These are phyloP conservation scores for Phytophthora fragariaefolia DNA, from an alignment of 352 stramenopile genomes.

Conservation along the genomic window DNA sequence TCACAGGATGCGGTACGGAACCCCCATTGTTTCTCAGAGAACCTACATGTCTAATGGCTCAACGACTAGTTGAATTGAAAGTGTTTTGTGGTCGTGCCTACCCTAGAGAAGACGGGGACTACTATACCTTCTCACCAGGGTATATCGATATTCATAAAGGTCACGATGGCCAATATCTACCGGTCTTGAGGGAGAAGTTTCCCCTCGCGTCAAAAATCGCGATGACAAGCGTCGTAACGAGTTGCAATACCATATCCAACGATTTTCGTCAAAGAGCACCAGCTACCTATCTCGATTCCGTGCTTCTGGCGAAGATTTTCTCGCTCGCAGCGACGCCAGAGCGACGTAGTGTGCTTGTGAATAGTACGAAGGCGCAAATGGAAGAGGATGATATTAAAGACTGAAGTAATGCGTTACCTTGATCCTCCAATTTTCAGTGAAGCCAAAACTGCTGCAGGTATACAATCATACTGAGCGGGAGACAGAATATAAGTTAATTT, in stretches of 20 bases:
- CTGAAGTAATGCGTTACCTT: too few species aligned
- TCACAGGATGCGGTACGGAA: not conserved
- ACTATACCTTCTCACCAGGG: not conserved
- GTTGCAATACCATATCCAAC: not conserved
- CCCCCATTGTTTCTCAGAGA: slow-evolving; percentile 6
- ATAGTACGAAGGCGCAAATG: not conserved
- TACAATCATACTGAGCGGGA: too few species aligned
- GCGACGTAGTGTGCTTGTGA: not conserved
- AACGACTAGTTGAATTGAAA: slow-evolving; percentile 3
- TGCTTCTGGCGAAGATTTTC: not conserved
- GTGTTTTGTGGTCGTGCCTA: not conserved
- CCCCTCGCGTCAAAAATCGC: not conserved
- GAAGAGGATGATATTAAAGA: not conserved
- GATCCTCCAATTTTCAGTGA: too few species aligned
- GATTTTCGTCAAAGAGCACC: not conserved
- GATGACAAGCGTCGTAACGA: slow-evolving; percentile 5
- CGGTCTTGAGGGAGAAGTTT: slow-evolving; percentile 9
- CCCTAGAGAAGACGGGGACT: not conserved
- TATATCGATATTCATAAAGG: not conserved
- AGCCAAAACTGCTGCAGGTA: too few species aligned
- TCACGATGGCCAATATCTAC: slow-evolving; percentile 1
- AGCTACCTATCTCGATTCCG: not conserved
- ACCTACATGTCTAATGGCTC: slow-evolving; percentile 1
- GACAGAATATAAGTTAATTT: too few species aligned
- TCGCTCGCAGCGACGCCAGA: not conserved